Base-by-base conservation (phyloP, 768 basidiomycete genomes). In the Amanita exitialis region DNA sequence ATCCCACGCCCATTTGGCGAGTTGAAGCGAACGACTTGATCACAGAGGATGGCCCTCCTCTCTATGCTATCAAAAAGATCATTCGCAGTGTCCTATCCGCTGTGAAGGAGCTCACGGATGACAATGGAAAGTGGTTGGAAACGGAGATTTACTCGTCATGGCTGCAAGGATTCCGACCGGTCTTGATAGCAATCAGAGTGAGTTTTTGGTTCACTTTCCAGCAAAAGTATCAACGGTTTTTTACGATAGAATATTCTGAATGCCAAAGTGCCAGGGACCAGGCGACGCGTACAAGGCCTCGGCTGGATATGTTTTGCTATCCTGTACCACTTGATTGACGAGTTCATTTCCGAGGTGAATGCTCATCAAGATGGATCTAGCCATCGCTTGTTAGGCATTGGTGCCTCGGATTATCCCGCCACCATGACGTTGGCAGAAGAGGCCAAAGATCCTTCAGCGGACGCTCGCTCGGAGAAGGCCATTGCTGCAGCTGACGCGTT, bases 351-450 rank as follows among this genome's bases (percentile, higher is more conserved):
- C 43, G 69, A 72, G 55, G 69, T 75, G 48, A 69, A 74, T 46
- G 59, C 66, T 8, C 69, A 71, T 44, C 74, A 74, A 58, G 73
- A 75, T 44, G 63, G 68, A 27, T 69, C 70, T 60, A 70, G 66
- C 1, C 62, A 60, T 23, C 65, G 63, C 36, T 53, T 65, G 2
- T 55, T 59, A 9, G 59, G 56, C 1, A 58, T 61, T 1, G 63
- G 64, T 44, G 58, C 61, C 10, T 61, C 56, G 5, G 52, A 61
- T 18, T 66, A 69, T 46, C 69, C 71, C 0, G 58, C 65, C 20
- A 70, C 72, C 8, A 68, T 74, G 67, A 65, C 71, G 3, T 66
- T 74, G 7, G 68, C 69, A 13, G 73, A 75, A 55, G 74, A 75
- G 58, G 65, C 69, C 35, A 70, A 71, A 30, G 71, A 73, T 45